Evolutionary conservation across 208 protist species (phyloP).

Genomic region (Crithidia sp.): DNA sequence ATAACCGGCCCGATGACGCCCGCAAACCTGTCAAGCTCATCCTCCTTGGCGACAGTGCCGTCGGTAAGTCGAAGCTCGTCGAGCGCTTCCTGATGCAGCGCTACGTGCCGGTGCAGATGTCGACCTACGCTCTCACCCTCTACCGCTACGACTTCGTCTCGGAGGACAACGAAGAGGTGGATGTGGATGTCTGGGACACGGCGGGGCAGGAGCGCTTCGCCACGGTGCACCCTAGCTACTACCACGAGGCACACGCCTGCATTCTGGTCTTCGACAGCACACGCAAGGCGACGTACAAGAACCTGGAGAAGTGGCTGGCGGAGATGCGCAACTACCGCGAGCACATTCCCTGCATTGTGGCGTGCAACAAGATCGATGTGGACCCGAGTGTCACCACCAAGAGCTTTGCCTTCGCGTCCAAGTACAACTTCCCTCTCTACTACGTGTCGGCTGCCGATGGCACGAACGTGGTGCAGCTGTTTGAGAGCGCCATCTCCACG

Average conservation of each 20-base stretch:
- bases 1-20: conserved; percentile 74
- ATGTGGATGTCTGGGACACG: conserved; percentile 94
- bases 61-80: conserved; percentile 96
- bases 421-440: conserved; percentile 91
- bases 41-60: conserved; percentile 95
- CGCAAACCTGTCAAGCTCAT: conserved; percentile 94
- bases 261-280: conserved; percentile 96
- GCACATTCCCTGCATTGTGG: conserved; percentile 93
- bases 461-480: conserved; percentile 94
- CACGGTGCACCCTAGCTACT: conserved; percentile 95
- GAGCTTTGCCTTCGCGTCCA: conserved; percentile 93
- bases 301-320: conserved; percentile 94
- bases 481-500: conserved; percentile 80
- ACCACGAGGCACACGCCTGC: conserved; percentile 93
- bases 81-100: conserved; percentile 96
- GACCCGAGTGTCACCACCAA: conserved; percentile 85
- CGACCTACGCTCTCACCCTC: conserved; percentile 94
- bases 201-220: conserved; percentile 94
- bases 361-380: conserved; percentile 96
- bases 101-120: conserved; percentile 93
- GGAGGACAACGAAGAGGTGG: conserved; percentile 69
- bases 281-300: conserved; percentile 96
- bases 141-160: conserved; percentile 90
- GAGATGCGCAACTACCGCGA: conserved; percentile 92
- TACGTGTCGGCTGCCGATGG: conserved; percentile 95